Evolutionary conservation across 2,329 filamentous ascomycete species (phyloP), one percentile per base, ranked within the genome.

Genomic region (Colletotrichum magnum): DNA sequence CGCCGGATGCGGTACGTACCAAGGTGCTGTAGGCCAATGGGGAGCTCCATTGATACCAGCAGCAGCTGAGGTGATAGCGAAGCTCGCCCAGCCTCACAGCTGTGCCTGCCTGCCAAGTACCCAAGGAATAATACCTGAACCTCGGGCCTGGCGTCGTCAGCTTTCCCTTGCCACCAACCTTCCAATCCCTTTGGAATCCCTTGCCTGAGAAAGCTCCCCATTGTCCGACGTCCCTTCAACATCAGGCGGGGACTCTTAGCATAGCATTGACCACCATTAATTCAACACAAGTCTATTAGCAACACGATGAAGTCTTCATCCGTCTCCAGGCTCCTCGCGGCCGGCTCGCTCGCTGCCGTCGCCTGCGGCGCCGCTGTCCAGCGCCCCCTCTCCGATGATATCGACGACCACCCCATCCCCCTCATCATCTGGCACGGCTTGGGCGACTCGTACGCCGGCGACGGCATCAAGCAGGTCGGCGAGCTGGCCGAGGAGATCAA

Each of bases 361-460:
- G 69, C 72, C 51, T 74, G 62, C 64, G 60, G 68, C 65, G 67
- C 65, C 32, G 68, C 64, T 53, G 10, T 52, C 57, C 59, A 58
- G 67, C 13, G 72, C 2, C 48, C 61, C 43, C 54, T 65, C 52
- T 62, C 59, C 41, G 50, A 79, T 72, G 80, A 85, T 48, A 75
- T 83, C 57, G 80, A 86, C 76, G 88, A 90, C 73, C 90, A 88
- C n/a, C 94, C 93, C 4, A 88, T 98, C 36, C 96, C 96, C 1
- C 86, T 99, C 43, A 88, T 99, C 69, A 93, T 99, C 82, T 99
- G 96, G 96, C 96, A 99, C 80, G 96, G 89, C 28, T 84, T 90
- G 12, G 90, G 90, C 75, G 93, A 96, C 81, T 88, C 91, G 79
- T 97, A 91, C 82, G 88, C 89, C 60, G 89, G 89, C 72, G 91